phyloP scores from a whole-genome alignment of 192 early-diverging fungal genomes.

The Rhizoclosmatium globosum region DNA sequence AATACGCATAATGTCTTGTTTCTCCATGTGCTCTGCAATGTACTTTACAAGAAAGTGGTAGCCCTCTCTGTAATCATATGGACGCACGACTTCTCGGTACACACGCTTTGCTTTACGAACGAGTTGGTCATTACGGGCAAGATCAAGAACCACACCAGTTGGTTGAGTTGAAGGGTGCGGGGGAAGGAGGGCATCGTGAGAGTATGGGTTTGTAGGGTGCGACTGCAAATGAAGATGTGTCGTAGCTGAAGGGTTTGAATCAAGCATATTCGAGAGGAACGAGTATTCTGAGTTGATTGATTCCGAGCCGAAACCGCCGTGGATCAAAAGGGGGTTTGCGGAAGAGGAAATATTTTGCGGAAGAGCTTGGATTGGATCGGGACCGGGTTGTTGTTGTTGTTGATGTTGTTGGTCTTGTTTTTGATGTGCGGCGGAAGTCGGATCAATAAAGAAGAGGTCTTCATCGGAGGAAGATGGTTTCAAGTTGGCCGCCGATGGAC shows the following conservation, averaged over 20 bases:
- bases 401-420: too few species aligned
- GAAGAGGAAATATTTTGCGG: neutral
- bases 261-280: conserved; percentile 89
- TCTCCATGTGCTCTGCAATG: conserved; percentile 83
- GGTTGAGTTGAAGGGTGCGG: conserved; percentile 28
- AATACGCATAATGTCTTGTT: conserved; percentile 88
- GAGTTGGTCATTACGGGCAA: neutral
- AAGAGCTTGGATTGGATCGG: conserved; percentile 1
- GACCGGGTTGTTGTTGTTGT: neutral
- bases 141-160: conserved; percentile 12
- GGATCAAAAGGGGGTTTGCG: conserved; percentile 43
- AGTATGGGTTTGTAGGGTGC: neutral
- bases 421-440: neutral
- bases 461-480: neutral
- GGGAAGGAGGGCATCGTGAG: neutral
- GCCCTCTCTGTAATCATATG: conserved; percentile 92
- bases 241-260: conserved; percentile 53
- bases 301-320: conserved; percentile 85
- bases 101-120: conserved; percentile 64
- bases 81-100: conserved; percentile 80
- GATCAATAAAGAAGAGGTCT: neutral
- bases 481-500: neutral
- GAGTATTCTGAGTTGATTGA: conserved; percentile 89
- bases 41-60: conserved; percentile 91
- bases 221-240: conserved; percentile 9